A percentile compares a stretch with the other conserved stretches of the same genome.
phyloP scores from a whole-genome alignment of 2,329 filamentous ascomycete genomes.

The Septoria linicola region DNA sequence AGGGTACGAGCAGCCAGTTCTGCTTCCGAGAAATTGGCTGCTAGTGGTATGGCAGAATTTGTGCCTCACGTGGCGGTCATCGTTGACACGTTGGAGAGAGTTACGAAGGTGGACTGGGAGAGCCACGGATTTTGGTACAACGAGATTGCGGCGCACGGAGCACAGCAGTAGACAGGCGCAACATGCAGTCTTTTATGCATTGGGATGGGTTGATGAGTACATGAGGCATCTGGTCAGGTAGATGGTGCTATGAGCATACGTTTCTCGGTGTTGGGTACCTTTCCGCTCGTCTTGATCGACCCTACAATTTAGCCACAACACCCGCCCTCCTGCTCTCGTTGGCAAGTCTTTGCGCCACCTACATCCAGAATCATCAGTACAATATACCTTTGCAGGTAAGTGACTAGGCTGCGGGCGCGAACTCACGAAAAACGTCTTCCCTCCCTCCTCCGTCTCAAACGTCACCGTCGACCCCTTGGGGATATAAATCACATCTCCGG shows the following conservation, averaged over 20 bases:
- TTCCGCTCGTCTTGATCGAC: too few species aligned
- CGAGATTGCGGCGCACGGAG: constrained; percentile 48
- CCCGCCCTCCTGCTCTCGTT: background rate
- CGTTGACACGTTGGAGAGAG: constrained; percentile 64
- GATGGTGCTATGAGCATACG: too few species aligned
- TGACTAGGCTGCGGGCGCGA: too few species aligned
- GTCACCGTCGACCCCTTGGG: constrained; percentile 4
- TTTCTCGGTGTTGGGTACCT: too few species aligned
- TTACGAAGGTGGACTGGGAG: constrained; percentile 66
- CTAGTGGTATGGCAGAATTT: constrained; percentile 71
- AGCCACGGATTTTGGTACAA: constrained; percentile 72
- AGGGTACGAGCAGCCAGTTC: constrained; percentile 67
- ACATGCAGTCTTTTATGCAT: background rate
- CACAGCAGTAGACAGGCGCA: constrained; percentile 45
- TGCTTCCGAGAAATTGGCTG: constrained; percentile 67
- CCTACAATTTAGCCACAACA: constrained; percentile 4
- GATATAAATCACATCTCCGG: constrained; percentile 4
- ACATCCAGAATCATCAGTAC: background rate
- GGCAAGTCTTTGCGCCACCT: constrained; percentile 4
- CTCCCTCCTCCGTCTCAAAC: constrained; percentile 5
- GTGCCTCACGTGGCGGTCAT: constrained; percentile 67
- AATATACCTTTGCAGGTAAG: too few species aligned
- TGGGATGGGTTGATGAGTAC: background rate
- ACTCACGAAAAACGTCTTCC: constrained; percentile 8
- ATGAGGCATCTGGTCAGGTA: too few species aligned